Percentiles rank a stretch among this genome's conserved stretches.
Evolutionary conservation across 2,329 filamentous ascomycete genomes (phyloP).

Genomic region (Raffaelea arxii): DNA sequence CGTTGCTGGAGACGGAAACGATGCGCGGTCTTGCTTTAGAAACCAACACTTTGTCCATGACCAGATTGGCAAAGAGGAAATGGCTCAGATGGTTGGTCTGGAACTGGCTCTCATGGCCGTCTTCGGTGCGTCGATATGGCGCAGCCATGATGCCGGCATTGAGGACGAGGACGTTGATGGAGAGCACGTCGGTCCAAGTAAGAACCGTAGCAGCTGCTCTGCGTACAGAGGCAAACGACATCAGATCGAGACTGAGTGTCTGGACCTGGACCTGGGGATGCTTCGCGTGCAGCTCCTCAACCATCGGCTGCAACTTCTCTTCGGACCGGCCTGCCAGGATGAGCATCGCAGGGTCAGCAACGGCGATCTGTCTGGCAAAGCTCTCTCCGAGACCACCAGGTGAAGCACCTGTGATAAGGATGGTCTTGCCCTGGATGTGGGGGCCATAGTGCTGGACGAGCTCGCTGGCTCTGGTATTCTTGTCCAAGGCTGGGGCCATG

Average conservation of each 20-base stretch:
- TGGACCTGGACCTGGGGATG: slow-evolving; percentile 17
- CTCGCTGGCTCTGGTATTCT: too few relatives aligned
- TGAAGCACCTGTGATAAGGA: slow-evolving; percentile 13
- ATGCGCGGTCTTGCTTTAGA: too few relatives aligned
- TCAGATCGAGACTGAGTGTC: slow-evolving; percentile 26
- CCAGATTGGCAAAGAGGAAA: slow-evolving; percentile 37
- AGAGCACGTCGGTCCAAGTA: slow-evolving; percentile 18
- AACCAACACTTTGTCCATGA: too few relatives aligned
- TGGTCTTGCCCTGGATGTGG: too few relatives aligned
- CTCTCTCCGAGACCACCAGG: slow-evolving; percentile 9
- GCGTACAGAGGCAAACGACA: slow-evolving; percentile 23
- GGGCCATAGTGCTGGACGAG: too few relatives aligned
- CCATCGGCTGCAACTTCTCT: slow-evolving; percentile 5
- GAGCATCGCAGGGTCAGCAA: slow-evolving; percentile 8
- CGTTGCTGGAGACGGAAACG: too few relatives aligned
- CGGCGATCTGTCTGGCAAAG: slow-evolving; percentile 8
- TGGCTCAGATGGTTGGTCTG: slow-evolving; percentile 41
- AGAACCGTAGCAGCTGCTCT: slow-evolving; percentile 23
- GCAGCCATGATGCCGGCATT: slow-evolving; percentile 29
- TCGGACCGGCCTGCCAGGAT: slow-evolving; percentile 10
- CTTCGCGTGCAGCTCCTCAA: slow-evolving; percentile 5
- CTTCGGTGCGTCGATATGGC: slow-evolving; percentile 18
- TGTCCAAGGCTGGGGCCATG: too few relatives aligned
- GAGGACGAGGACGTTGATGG: slow-evolving; percentile 29
- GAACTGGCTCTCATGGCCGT: slow-evolving; percentile 31